A percentile compares a stretch with the other conserved stretches of the same genome.
These are phyloP conservation scores for Triticum timopheevii DNA, from an alignment of 176 grass and related monocot species.

Conservation along the genomic window DNA sequence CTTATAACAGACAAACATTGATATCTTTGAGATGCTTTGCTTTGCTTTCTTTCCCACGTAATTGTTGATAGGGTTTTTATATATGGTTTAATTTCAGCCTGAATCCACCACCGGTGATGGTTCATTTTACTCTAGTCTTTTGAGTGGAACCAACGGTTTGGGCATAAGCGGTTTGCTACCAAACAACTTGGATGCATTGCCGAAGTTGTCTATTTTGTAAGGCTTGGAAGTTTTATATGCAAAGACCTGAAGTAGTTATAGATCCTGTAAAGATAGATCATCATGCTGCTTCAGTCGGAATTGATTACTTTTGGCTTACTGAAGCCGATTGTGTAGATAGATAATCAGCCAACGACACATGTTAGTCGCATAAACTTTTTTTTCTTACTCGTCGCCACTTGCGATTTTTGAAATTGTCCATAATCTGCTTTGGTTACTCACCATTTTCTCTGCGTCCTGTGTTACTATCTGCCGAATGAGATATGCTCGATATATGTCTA, in stretches of 20 bases:
- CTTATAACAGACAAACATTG: not conserved
- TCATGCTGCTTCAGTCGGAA: not conserved
- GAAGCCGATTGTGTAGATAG: conserved; percentile 24
- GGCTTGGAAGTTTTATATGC: not conserved
- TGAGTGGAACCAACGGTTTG: conserved; percentile 51
- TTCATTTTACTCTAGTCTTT: conserved; percentile 51
- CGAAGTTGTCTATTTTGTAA: conserved; percentile 72
- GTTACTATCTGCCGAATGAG: not conserved
- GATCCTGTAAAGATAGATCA: not conserved
- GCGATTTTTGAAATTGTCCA: not conserved
- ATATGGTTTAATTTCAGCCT: conserved; percentile 17
- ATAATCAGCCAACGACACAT: not conserved
- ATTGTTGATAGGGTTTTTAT: not conserved
- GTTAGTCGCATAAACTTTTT: not conserved
- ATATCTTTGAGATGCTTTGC: conserved; percentile 15
- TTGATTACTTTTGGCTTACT: not conserved
- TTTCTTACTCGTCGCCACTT: not conserved
- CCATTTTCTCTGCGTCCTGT: not conserved
- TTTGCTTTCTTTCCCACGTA: not conserved
- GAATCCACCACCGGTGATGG: not conserved
- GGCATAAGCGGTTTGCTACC: conserved; percentile 48
- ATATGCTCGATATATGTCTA: too few relatives aligned
- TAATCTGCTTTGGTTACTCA: not conserved
- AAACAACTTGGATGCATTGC: conserved; percentile 70
- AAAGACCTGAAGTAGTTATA: not conserved